Percentiles rank a stretch among this genome's conserved stretches.
Conservation (phyloP, 2,329 filamentous ascomycete genomes). For the Monosporascus sp. region DNA sequence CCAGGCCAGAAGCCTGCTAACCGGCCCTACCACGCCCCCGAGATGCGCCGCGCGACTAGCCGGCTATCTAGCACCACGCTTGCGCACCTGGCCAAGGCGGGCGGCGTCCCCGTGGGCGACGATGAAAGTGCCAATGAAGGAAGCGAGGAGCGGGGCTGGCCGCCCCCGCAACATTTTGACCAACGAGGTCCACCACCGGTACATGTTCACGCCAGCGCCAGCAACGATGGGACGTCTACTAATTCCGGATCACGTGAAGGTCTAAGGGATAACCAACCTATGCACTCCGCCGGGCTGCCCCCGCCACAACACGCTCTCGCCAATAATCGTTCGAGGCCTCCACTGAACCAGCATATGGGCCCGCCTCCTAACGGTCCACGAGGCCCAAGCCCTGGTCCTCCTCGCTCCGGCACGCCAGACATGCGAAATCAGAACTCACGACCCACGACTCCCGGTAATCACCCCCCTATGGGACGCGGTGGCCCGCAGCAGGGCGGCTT, state of each 20-base stretch:
- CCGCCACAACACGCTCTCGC: conserved; percentile 35
- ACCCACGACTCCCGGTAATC: conserved; percentile 21
- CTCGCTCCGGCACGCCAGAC: conserved; percentile 12
- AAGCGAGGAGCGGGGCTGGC: conserved; percentile 27
- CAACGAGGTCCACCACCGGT: conserved; percentile 40
- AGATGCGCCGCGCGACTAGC: conserved; percentile 74
- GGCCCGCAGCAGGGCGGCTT: conserved; percentile 15
- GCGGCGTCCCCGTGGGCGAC: conserved; percentile 39
- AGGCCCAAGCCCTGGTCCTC: conserved; percentile 27
- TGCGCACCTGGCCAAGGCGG: conserved; percentile 69
- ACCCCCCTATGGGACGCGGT: conserved; percentile 17
- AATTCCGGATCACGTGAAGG: conserved; percentile 51
- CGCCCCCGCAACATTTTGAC: conserved; percentile 27
- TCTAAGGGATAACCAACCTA: conserved; percentile 35
- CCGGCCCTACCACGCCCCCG: conserved; percentile 67
- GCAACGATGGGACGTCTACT: conserved; percentile 46
- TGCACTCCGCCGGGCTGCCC: conserved; percentile 32
- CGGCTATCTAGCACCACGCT: conserved; percentile 79
- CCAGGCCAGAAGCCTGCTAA: conserved; percentile 64
- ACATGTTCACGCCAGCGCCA: conserved; percentile 41
- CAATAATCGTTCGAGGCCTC: conserved; percentile 39
- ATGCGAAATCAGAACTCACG: conserved; percentile 21
- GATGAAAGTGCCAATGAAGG: conserved; percentile 23
- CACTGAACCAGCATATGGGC: conserved; percentile 30
- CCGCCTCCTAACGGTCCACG: conserved; percentile 25